A percentile compares a stretch with the other conserved stretches of the same genome.
phyloP scores from a whole-genome alignment of 805 yeast species.

The Candida parachauliodes region DNA sequence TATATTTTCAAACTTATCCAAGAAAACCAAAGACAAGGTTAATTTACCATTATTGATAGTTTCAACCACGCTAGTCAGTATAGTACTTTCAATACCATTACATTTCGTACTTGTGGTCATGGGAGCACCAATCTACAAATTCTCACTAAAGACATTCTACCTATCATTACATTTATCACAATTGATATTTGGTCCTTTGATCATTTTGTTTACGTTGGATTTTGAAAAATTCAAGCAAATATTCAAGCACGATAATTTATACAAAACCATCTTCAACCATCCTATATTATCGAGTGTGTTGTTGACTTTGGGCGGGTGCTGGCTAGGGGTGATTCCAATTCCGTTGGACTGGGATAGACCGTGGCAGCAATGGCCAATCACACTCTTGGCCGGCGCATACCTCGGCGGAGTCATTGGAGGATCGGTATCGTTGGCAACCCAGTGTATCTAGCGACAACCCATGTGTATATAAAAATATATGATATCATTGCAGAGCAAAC shows the following conservation, averaged over 20 bases:
- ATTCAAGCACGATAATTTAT: constrained; percentile 19
- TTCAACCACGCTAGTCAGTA: constrained; percentile 27
- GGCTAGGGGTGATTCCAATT: constrained; percentile 92
- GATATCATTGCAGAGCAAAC: no score
- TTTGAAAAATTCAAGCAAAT: constrained; percentile 30
- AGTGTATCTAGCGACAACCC: no score
- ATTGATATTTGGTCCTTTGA: constrained; percentile 61
- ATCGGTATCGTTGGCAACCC: constrained; percentile 9
- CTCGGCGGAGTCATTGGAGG: constrained; percentile 69
- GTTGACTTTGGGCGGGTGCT: constrained; percentile 57
- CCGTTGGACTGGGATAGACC: constrained; percentile 97
- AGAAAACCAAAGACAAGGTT: constrained; percentile 11
- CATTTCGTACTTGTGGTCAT: constrained; percentile 50
- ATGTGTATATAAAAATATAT: no score
- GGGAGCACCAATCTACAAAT: constrained; percentile 75
- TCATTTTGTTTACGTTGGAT: constrained; percentile 52
- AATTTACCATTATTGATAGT: constrained; percentile 21
- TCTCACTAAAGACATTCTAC: constrained; percentile 51
- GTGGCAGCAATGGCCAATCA: constrained; percentile 96
- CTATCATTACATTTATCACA: constrained; percentile 60
- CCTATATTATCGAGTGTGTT: constrained; percentile 25
- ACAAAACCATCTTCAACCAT: constrained; percentile 20
- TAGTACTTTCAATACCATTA: constrained; percentile 35
- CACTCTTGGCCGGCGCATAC: constrained; percentile 76
- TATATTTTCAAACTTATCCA: constrained; percentile 11